Conservation (phyloP, 2,329 filamentous ascomycete genomes). For the Fusarium praegraminearum region DNA sequence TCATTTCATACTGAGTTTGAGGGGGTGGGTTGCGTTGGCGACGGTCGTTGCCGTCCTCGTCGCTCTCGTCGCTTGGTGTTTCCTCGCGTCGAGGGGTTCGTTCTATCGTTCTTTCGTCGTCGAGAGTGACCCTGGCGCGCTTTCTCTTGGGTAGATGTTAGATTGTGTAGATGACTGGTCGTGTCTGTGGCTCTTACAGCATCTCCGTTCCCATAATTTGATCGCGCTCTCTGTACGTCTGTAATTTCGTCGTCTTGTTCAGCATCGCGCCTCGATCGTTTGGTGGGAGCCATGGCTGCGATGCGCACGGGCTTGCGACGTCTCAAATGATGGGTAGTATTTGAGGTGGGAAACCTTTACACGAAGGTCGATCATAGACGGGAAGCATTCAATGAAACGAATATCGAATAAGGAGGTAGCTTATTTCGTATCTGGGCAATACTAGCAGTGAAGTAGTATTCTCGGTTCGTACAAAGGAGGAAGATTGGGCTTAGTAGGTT, state of each 20-base stretch:
- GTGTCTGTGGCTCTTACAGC: slow-evolving; percentile 52
- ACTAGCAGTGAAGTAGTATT: background rate
- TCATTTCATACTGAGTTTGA: slow-evolving; percentile 71
- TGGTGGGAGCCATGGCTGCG: slow-evolving; percentile 51
- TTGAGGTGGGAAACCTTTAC: background rate
- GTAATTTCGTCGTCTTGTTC: slow-evolving; percentile 53
- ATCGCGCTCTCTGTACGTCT: slow-evolving; percentile 57
- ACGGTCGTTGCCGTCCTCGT: slow-evolving; percentile 46
- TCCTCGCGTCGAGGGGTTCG: slow-evolving; percentile 37
- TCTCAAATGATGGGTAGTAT: background rate
- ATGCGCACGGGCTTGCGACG: slow-evolving; percentile 22
- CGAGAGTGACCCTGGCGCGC: slow-evolving; percentile 51
- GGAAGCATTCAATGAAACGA: background rate
- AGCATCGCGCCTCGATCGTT: slow-evolving; percentile 57
- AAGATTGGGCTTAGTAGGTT: background rate
- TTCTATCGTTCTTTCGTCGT: slow-evolving; percentile 33
- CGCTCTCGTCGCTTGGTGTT: slow-evolving; percentile 48
- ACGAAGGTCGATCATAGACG: background rate
- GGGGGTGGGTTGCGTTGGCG: slow-evolving; percentile 54
- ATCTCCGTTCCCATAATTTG: slow-evolving; percentile 54
- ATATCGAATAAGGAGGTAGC: background rate
- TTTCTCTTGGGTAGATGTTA: slow-evolving; percentile 47
- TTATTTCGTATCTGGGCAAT: background rate
- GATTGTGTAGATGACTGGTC: background rate
- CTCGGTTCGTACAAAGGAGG: slow-evolving; percentile 2